Base-by-base conservation (phyloP, 192 early-diverging fungal genomes). In the Powellomyces hirtus region DNA sequence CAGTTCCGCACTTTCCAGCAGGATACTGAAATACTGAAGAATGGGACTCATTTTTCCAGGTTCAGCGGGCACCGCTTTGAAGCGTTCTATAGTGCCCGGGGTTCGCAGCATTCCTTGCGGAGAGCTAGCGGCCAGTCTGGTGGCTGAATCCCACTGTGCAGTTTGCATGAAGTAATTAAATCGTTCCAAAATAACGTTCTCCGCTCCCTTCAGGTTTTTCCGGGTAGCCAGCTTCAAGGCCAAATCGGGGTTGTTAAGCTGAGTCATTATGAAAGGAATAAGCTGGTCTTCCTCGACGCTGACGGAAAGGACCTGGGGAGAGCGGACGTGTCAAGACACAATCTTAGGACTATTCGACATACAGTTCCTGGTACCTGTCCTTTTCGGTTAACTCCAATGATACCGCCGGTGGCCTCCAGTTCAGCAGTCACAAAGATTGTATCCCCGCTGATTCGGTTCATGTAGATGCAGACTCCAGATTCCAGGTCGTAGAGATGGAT, bases 391-490 rank as follows among this genome's bases (percentile, higher is more conserved):
- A 99, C 90, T 40, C 89, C 94, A 68, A 99, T 91, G 29, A 99
- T 87, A 49, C 97, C 97, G 60, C 89, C 86, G 16, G 90, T 88
- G 14, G 80, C 75, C 49, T 94, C 87, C 62, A 94, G 86, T 72
- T 94, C 94, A 40, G 94, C 88, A 62, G 96, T 95, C 16, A 94
- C 91, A 89, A 99, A 99, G 57, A 99, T 93, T n/a, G 97, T 97
- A 59, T 98, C 97, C 22, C 91, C 92, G 72, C 90, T 93, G 69
- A 98, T 97, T 61, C 97, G 86, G 82, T 99, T 98, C 88, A 94
- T 94, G 82, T 94, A 99, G 55, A 99, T 89, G 77, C 94, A 95
- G 20, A 89, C 86, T 34, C 92, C 95, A 14, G 92, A 86, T 77
- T 98, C 97, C 36, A 99, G 81, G 68, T 99, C 97, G 77, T 95